Percentiles rank a stretch among this genome's conserved stretches.
Conservation (phyloP, 495 filamentous ascomycete genomes). For the Penicillium maclennaniae region DNA sequence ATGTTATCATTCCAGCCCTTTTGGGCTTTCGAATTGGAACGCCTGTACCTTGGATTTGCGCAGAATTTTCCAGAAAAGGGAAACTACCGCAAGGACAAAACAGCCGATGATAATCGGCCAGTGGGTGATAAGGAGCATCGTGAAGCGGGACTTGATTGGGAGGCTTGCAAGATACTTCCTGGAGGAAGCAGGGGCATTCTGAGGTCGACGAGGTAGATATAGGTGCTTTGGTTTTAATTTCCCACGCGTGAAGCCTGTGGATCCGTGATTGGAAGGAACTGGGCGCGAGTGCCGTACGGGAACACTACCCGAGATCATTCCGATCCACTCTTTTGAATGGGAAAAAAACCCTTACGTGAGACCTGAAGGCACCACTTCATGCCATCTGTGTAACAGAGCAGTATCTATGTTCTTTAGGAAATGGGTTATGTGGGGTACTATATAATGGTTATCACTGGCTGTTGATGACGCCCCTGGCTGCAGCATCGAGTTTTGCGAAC, state of each 20-base stretch:
- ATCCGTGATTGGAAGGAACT: too few relatives aligned
- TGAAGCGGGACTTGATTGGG: not conserved
- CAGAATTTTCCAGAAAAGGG: not conserved
- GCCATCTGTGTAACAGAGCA: not conserved
- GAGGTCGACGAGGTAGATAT: not conserved
- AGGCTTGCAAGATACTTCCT: not conserved
- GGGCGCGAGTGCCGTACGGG: too few relatives aligned
- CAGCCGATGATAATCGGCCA: not conserved
- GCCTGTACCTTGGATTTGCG: not conserved
- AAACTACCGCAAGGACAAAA: not conserved
- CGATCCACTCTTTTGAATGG: not conserved
- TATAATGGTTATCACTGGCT: not conserved
- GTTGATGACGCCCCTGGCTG: not conserved
- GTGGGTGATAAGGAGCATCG: not conserved
- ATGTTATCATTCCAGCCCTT: not conserved
- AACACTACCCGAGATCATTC: not conserved
- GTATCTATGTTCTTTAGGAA: not conserved
- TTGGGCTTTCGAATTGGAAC: not conserved
- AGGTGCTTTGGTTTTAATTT: not conserved
- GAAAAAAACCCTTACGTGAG: not conserved
- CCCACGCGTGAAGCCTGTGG: too few relatives aligned
- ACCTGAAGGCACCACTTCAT: not conserved
- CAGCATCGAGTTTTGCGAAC: not conserved
- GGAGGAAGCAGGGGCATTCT: not conserved
- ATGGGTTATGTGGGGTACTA: not conserved